A percentile compares a stretch with the other conserved stretches of the same genome.
Evolutionary conservation across 192 early-diverging fungal species (phyloP).

Genomic region (Mortierella antarctica): DNA sequence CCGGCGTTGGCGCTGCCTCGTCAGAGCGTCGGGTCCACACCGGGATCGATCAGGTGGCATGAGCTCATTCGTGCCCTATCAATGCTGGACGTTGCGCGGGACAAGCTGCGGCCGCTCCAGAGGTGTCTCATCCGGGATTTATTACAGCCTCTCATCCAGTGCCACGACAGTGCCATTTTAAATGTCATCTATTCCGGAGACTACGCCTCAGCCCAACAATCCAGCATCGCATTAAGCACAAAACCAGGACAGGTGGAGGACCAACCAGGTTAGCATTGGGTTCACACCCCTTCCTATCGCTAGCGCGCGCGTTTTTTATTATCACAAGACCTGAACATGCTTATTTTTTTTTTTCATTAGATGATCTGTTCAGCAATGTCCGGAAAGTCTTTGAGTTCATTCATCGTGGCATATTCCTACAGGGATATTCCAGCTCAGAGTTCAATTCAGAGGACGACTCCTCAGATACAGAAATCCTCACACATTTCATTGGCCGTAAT

Average conservation of each 20-base stretch:
- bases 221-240: constrained; percentile 9
- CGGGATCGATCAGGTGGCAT: constrained; percentile 38
- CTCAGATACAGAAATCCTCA: constrained; percentile 31
- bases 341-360: constrained; percentile 4
- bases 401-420: constrained; percentile 29
- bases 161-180: background rate
- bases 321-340: background rate
- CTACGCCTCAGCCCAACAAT: constrained; percentile 14
- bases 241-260: background rate
- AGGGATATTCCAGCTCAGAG: constrained; percentile 16
- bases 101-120: constrained; percentile 34
- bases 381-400: constrained; percentile 23
- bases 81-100: constrained; percentile 24
- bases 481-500: constrained; percentile 24
- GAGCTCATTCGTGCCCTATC: constrained; percentile 26
- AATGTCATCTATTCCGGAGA: background rate
- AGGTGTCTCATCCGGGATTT: constrained; percentile 16
- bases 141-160: constrained; percentile 33
- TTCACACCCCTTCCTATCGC: background rate
- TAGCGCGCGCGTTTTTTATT: background rate
- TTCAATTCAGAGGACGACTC: constrained; percentile 23
- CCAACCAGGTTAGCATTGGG: background rate
- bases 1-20: constrained; percentile 22
- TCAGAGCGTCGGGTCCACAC: constrained; percentile 11
- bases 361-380: constrained; percentile 20